A percentile compares a stretch with the other conserved stretches of the same genome.
Evolutionary conservation across 1,284 basidiomycete genomes (phyloP).

Genomic region (Fomitopsis schrenkii): DNA sequence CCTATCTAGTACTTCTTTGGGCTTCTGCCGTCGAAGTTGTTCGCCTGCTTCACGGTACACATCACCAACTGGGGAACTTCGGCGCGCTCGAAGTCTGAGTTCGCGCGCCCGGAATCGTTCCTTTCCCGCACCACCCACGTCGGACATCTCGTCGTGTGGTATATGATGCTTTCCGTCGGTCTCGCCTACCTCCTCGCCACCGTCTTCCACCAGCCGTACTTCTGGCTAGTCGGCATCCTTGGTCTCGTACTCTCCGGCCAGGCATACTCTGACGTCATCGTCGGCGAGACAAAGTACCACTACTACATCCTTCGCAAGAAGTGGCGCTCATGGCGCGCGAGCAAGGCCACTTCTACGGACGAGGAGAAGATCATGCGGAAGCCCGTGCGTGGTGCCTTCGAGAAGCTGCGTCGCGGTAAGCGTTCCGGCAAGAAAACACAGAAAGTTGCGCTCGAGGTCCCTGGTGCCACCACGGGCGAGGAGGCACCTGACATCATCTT

Average conservation of each 20-base stretch:
- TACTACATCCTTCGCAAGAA: slow-evolving; percentile 11
- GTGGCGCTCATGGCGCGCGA: slow-evolving; percentile 5
- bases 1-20: slow-evolving; percentile 18
- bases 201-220: slow-evolving; percentile 10
- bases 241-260: slow-evolving; percentile 7
- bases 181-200: slow-evolving; percentile 15
- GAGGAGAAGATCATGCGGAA: slow-evolving; percentile 9
- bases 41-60: slow-evolving; percentile 16
- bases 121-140: slow-evolving; percentile 17
- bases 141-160: slow-evolving; percentile 20
- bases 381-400: background rate
- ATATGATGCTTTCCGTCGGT: slow-evolving; percentile 14
- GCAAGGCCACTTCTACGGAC: slow-evolving; percentile 5
- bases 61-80: slow-evolving; percentile 21
- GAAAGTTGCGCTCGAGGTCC: background rate
- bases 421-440: background rate
- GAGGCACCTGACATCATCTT: background rate
- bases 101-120: slow-evolving; percentile 17
- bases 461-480: background rate
- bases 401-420: slow-evolving; percentile 3
- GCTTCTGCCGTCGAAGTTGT: slow-evolving; percentile 18
- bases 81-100: slow-evolving; percentile 17
- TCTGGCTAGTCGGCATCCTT: slow-evolving; percentile 9
- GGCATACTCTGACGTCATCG: slow-evolving; percentile 15
- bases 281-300: slow-evolving; percentile 15